These are phyloP conservation scores for Scolecobasidium constrictum DNA, from an alignment of 2,329 filamentous ascomycete species.

Conservation along the genomic window DNA sequence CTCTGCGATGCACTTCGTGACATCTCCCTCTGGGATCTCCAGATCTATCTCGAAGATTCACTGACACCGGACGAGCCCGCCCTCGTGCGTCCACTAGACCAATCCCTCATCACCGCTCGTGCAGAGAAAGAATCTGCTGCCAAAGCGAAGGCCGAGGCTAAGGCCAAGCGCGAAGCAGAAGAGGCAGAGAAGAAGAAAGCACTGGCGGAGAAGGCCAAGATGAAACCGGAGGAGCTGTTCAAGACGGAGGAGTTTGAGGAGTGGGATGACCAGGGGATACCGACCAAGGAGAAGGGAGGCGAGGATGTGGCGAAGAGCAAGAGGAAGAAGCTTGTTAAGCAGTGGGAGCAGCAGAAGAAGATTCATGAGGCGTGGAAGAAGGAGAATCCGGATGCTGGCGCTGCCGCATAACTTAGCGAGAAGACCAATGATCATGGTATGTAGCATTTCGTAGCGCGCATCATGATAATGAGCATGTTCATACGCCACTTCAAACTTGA, in stretches of 20 bases:
- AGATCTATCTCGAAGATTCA: conserved; percentile 74
- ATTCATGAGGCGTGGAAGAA: conserved; percentile 52
- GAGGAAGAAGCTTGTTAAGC: conserved; percentile 74
- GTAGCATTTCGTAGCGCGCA: too few species aligned
- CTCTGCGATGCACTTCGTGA: conserved; percentile 77
- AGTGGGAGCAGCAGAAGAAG: conserved; percentile 87
- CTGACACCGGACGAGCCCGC: conserved; percentile 56
- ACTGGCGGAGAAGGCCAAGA: conserved; percentile 44
- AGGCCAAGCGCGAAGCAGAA: conserved; percentile 47
- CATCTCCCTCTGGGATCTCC: conserved; percentile 66
- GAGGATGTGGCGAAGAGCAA: conserved; percentile 71
- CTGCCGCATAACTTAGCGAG: too few species aligned
- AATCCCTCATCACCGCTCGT: conserved; percentile 41
- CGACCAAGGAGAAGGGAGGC: conserved; percentile 65
- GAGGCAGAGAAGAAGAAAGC: conserved; percentile 43
- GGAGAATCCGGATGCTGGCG: conserved; percentile 1
- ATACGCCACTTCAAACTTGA: too few species aligned
- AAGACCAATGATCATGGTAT: too few species aligned
- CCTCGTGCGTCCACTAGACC: conserved; percentile 58
- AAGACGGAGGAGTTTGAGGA: conserved; percentile 51
- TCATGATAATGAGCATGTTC: too few species aligned
- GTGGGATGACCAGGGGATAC: conserved; percentile 77
- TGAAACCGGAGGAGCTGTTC: conserved; percentile 50
- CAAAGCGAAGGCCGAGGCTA: conserved; percentile 31
- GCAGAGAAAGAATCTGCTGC: conserved; percentile 42